Base-by-base conservation (phyloP, 75 land plant genomes). In the Sequoiadendron giganteum region DNA sequence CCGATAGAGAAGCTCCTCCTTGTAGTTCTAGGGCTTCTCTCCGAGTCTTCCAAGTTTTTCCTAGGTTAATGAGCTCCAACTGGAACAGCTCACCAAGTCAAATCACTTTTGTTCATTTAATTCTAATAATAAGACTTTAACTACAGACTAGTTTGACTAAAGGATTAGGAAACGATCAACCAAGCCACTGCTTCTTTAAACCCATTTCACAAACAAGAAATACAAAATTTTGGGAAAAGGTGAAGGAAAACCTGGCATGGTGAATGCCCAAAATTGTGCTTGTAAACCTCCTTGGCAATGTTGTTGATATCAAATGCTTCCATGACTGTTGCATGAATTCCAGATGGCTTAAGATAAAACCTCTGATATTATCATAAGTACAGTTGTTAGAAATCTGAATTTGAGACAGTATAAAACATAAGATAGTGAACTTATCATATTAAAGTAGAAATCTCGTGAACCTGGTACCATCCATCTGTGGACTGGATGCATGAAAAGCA, bases 271-370 rank as follows among this genome's bases (percentile, higher is more conserved):
- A 98, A 98, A 90, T 98, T 98, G 92, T 88, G 92, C 83, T 95
- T 91, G 84, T 98, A 98, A 10, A 98, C 99, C 85, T 98, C 96
- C 54, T 98, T 98, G 30, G 98, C 98, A 77, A 70, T 85, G 77
- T 98, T 96, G 81, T 96, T 98, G 76, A 98, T 98, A 36, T 98
- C 99, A 86, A 98, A 98, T 0, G 98, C 99, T 87, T 98, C 95
- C 45, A 96, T 92, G 4, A 98, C 92, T 70, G 82, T 80, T 8
- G 94, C 95, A 68, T 85, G 81, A 45, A 95, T 88, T 45, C 93
- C 93, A 48, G 93, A 89, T 43, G 88, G 87, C 89, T 90, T 83
- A 55, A 98, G 72, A 16, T 97, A 96, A 88, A 94, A 98, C 86
- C 98, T 94, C 99, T 97, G 88, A 75, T 47, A 30, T 73, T 39